Base-by-base conservation (phyloP, 352 stramenopile species). In the Phytophthora citricola region DNA sequence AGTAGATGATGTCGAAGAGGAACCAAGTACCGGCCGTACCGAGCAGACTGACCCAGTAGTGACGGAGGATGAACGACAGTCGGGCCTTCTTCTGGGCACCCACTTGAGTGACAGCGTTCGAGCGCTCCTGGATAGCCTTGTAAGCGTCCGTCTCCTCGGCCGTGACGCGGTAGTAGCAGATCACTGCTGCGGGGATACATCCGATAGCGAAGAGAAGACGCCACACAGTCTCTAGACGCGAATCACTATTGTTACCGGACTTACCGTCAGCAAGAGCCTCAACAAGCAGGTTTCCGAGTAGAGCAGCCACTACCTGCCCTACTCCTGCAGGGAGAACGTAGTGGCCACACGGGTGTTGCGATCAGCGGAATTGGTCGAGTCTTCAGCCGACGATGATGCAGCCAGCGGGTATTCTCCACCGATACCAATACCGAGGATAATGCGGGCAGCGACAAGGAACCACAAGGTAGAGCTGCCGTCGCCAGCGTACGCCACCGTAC, bases 1-100 rank as follows among this genome's bases (percentile, higher is more conserved):
- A 91, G 58, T 88, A 93, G 9, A 91, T 75, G 38, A 95, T 86
- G 66, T 93, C 85, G 65, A 93, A 92, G 12, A 94, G 76, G 69
- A 95, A 93, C 85, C 87, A 95, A 39, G 80, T 83, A 45, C 79
- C 83, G 3, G 85, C 84, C 46, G 78, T 89, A 12, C 85, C 86
- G 14, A 93, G 47, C 7, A 94, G 61, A 14, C 56, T 60, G 5
- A 63, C 60, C 14, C 78, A 58, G 61, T 87, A 87, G 63, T 89
- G 47, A 9, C 64, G 63, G 11, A 81, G 27, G n/a, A 89, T 81
- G 59, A 87, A 81, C 1, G 27, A 47, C 0, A 87, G 29, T 20
- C 44, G 47, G 57, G 64, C 45, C 41, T 67, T 60, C 55, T 69
- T 55, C 48, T 56, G 29, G 1, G 53, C 43, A 10, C 39, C 51